Evolutionary conservation across 768 basidiomycete genomes (phyloP), one percentile per base, ranked within the genome.

Genomic region (Trametes coccinea): DNA sequence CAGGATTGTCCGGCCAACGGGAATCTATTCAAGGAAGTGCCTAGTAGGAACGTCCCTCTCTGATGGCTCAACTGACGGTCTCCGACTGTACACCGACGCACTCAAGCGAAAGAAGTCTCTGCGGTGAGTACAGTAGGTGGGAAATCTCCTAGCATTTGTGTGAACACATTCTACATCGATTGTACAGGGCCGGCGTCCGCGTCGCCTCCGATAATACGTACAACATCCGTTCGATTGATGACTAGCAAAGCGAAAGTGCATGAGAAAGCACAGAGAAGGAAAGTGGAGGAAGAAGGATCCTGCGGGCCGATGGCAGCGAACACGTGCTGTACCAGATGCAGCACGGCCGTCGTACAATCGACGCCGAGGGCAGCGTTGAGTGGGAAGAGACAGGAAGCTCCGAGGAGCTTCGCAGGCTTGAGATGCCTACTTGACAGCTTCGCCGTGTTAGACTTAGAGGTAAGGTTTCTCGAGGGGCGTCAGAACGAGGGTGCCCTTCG

Each of bases 401-500:
- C 22, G 45, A 45, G 52, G 39, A 22, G 34, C n/a, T 33, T 11
- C n/a, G 16, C 33, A 33, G 34, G 47, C 29, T 13, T 59, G 49
- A 52, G 57, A 59, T 51, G 57, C 57, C 57, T 51, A 34, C 0
- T n/a, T 59, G 57, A 51, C 57, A 52, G 55, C 44, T 51, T 59
- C 57, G 49, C 49, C 17, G 49, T n/a, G 57, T 51, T 59, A 58
- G 55, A 53, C 56, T 37, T 59, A 60, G 17, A 67, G 56, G 34
- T 59, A 52, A 37, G 66, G 56, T 53, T 62, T 60, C 57, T 64
- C 66, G 48, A 67, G 45, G 27, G 66, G 66, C 9, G 43, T 47
- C 49, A 67, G 50, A 22, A 67, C 55, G 37, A 67, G 62, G 17
- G 66, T 67, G 17, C 66, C 66, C 58, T 67, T 67, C 14, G 66